Evolutionary conservation across 2,329 filamentous ascomycete species (phyloP), one percentile per base, ranked within the genome.

Genomic region (Septoria linicola): DNA sequence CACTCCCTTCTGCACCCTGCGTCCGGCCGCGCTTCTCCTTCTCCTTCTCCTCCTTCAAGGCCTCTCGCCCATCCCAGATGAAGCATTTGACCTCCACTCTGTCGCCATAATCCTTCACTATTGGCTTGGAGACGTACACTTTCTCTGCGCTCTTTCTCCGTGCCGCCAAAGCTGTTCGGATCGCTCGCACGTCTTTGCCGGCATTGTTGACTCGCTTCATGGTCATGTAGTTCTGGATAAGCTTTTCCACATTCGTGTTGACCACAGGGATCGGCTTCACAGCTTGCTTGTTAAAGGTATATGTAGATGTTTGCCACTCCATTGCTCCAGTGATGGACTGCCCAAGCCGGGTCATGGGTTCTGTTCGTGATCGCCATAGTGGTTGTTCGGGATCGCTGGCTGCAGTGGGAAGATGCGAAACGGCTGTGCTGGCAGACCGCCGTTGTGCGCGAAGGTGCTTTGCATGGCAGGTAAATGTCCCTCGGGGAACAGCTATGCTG

Each of bases 241-340:
- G 55, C 41, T 59, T 59, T 44, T 63, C 53, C 4, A 61, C 45
- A 30, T 55, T 61, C 14, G 55, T 39, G 7, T 53, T 55, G 14
- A 58, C 59, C 5, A 56, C 53, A 1, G 61, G 60, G 6, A 62
- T 53, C 1, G 51, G 51, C 46, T 60, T 62, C 20, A 54, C 48
- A 32, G 56, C 42, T n/a, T 57, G 51, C 23, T 62, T 60, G 55
- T 63, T 63, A 55, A 57, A 63, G 46, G 44, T 53, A 37, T 63
- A 63, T 25, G 54, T 60, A 1, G 55, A 59, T 8, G 61, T 62
- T 45, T 61, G 60, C 61, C 61, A 63, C 53, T 63, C 61, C 55
- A 61, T 60, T 3, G 51, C 53, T 16, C 61, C 61, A 6, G 59
- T 61, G n/a, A 58, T 53, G 17, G 57, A 51, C 16, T 53, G 42